phyloP scores from a whole-genome alignment of 129 eudicot genomes.

The Erigeron canadensis region DNA sequence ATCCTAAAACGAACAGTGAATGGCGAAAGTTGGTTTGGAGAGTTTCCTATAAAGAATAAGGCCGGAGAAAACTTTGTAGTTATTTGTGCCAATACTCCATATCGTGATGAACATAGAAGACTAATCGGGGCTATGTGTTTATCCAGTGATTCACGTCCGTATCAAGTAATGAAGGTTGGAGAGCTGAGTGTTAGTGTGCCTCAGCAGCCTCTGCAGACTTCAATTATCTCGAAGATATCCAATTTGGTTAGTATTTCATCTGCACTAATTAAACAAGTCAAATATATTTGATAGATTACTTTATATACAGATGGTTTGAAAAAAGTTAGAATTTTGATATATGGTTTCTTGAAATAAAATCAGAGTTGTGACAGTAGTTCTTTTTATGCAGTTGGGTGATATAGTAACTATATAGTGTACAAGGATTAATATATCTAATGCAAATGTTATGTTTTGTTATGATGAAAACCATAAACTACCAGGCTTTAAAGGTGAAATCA shows the following conservation, averaged over 20 bases:
- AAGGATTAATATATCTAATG: neutral
- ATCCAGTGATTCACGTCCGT: slow-evolving; percentile 50
- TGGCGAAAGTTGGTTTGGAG: slow-evolving; percentile 80
- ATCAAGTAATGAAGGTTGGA: slow-evolving; percentile 33
- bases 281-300: slow-evolving; percentile 2
- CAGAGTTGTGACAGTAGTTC: too few relatives aligned
- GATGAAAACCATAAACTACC: slow-evolving; percentile 20
- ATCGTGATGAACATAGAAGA: slow-evolving; percentile 49
- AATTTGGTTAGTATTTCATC: slow-evolving; percentile 53
- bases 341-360: too few relatives aligned
- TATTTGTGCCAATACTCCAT: slow-evolving; percentile 53
- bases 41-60: slow-evolving; percentile 61
- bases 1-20: slow-evolving; percentile 35
- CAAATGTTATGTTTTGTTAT: neutral
- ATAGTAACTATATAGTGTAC: neutral
- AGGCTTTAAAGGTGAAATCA: slow-evolving; percentile 69
- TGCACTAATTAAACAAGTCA: neutral
- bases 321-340: neutral
- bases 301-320: neutral
- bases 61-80: slow-evolving; percentile 48
- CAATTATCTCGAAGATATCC: slow-evolving; percentile 61
- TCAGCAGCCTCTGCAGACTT: slow-evolving; percentile 56
- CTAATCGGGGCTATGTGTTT: slow-evolving; percentile 61
- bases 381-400: too few relatives aligned
- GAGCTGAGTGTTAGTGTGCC: slow-evolving; percentile 25